Percentiles rank a stretch among this genome's conserved stretches.
phyloP scores from a whole-genome alignment of 1,284 basidiomycete species.

The Melampsora abietis-canadensis region DNA sequence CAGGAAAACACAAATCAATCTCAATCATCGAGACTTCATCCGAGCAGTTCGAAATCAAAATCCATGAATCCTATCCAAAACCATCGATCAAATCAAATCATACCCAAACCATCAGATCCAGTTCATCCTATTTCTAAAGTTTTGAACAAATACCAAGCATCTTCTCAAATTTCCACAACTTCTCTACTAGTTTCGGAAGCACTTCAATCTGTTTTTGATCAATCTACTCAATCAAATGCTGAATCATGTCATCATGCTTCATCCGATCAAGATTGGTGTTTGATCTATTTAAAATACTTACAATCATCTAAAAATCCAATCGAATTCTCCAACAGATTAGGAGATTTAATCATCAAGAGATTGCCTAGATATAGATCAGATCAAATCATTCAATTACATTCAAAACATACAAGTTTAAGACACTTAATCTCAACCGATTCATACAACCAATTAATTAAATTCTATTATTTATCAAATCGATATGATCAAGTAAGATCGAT shows the following conservation, averaged over 20 bases:
- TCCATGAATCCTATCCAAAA: neutral
- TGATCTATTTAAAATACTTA: conserved; percentile 24
- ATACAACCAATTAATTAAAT: conserved; percentile 35
- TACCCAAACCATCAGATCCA: neutral
- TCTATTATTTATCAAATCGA: conserved; percentile 18
- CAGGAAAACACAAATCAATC: too few relatives aligned
- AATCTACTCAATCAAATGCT: neutral
- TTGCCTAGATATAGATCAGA: conserved; percentile 16
- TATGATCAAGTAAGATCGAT: conserved; percentile 31
- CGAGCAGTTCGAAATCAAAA: too few relatives aligned
- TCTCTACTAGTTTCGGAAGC: neutral
- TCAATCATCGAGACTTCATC: too few relatives aligned
- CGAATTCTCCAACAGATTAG: conserved; percentile 23
- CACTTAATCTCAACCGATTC: conserved; percentile 23
- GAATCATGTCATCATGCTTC: neutral
- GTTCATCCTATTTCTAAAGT: neutral
- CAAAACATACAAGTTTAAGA: neutral
- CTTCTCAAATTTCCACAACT: neutral
- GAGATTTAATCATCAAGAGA: conserved; percentile 19
- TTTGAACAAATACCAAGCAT: neutral
- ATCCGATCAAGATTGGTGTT: neutral
- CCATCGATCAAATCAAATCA: neutral
- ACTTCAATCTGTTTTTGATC: neutral
- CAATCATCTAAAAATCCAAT: conserved; percentile 27
- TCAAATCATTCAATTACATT: conserved; percentile 14